Base-by-base conservation (phyloP, 2,329 filamentous ascomycete species). In the Cucurbitaria berberidis region DNA sequence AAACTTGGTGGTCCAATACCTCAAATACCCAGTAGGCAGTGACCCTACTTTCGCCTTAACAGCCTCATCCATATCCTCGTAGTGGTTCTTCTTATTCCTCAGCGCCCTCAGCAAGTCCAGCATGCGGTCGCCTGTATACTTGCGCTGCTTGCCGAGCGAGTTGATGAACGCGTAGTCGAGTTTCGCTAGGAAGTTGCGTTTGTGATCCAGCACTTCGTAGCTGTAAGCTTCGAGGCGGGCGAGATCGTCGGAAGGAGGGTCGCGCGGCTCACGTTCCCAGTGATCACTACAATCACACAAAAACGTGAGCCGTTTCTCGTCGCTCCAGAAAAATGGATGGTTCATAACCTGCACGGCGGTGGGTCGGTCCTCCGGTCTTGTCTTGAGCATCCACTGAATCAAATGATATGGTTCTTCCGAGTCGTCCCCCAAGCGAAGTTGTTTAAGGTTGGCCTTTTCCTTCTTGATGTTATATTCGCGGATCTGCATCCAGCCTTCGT, bases 381-480 rank as follows among this genome's bases (percentile, higher is more conserved):
- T 80, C 35, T 81, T 81, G 45, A 90, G 73, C 95, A 99, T 99
- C 53, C 86, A 88, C 26, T 82, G 81, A 57, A 99, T 91, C 16
- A 99, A 82, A 67, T 96, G 89, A 70, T 90, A 88, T 0, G 95
- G 93, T 73, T 98, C 95, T 64, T 86, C 89, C 0, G 90, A 87
- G 63, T 92, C 92, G 62, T 93, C 89, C 21, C 93, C 93, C 2
- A 98, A 82, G 51, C 91, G 86, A 6, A 96, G 81, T 21, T 84
- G 84, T 40, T 84, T 80, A 27, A 96, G 81, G 66, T 88, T 88
- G 72, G 88, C 89, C 52, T 89, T 87, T 60, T 91, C 90, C 73
- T 96, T 96, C 67, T 96, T 92, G 67, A 99, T 98, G 75, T 99
- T 98, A 66, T 96, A 90, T 76, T 99, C 95, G 46, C 95, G 78